Conservation (phyloP, 2,329 filamentous ascomycete genomes). For the Fusarium citri region DNA sequence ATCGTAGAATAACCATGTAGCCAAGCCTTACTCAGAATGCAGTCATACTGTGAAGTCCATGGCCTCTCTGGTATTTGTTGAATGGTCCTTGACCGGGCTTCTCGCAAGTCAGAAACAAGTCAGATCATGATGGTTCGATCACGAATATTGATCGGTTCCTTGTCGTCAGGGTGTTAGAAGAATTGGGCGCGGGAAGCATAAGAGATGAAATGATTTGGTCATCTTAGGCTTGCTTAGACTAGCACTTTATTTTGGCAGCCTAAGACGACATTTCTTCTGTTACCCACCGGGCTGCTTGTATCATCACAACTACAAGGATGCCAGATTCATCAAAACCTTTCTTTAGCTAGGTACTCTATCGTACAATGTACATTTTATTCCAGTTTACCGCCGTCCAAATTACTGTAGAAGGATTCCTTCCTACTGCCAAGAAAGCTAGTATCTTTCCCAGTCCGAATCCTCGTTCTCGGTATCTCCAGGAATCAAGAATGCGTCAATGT, state of each 20-base stretch:
- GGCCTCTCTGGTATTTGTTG: not conserved
- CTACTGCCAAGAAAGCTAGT: not conserved
- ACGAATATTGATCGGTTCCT: constrained; percentile 23
- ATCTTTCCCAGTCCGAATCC: not conserved
- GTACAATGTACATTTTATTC: not conserved
- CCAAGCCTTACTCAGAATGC: not conserved
- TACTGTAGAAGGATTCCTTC: not conserved
- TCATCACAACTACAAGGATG: not conserved
- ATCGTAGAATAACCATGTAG: not conserved
- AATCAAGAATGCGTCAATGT: not conserved
- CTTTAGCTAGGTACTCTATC: not conserved
- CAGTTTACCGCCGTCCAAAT: not conserved
- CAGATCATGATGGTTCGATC: constrained; percentile 46
- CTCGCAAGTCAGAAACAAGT: constrained; percentile 34
- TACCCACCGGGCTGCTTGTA: not conserved
- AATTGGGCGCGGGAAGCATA: too few species aligned
- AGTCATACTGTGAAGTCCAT: not conserved
- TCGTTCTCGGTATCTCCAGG: not conserved
- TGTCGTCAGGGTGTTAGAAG: too few species aligned
- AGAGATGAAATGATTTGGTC: too few species aligned
- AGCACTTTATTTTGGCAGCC: too few species aligned
- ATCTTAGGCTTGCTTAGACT: too few species aligned
- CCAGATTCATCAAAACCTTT: constrained; percentile 1
- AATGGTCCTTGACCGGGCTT: constrained; percentile 11
- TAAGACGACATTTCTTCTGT: too few species aligned